Conservation (phyloP, 2,329 filamentous ascomycete species). For the Cadophora malorum region DNA sequence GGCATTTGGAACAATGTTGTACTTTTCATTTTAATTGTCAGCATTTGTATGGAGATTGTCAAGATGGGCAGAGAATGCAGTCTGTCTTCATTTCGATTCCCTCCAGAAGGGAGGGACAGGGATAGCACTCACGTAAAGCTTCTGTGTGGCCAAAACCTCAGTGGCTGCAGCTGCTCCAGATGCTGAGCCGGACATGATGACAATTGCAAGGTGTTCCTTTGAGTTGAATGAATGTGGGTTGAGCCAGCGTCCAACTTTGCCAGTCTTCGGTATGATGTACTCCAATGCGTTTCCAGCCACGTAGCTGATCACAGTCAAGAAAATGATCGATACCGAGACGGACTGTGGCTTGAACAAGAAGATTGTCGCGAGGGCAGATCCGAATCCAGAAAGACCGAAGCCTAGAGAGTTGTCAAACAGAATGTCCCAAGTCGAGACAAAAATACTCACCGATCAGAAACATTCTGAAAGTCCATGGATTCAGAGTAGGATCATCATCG, state of each 20-base stretch:
- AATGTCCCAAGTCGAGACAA: too few species aligned
- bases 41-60: too few species aligned
- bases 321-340: constrained; percentile 52
- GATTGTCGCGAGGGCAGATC: constrained; percentile 51
- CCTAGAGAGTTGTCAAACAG: too few species aligned
- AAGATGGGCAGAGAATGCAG: background rate
- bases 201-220: constrained; percentile 48
- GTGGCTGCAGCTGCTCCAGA: constrained; percentile 45
- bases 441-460: constrained; percentile 46
- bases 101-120: background rate
- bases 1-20: too few species aligned
- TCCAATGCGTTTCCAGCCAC: constrained; percentile 51
- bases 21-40: too few species aligned
- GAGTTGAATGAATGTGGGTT: constrained; percentile 49
- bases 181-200: constrained; percentile 53
- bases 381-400: constrained; percentile 47
- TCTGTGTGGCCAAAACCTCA: constrained; percentile 53
- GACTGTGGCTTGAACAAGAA: constrained; percentile 56
- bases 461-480: constrained; percentile 48
- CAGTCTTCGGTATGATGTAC: constrained; percentile 46
- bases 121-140: constrained; percentile 45
- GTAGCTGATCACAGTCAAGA: constrained; percentile 53
- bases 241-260: constrained; percentile 30
- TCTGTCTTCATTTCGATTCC: background rate
- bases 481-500: constrained; percentile 36